Percentiles rank a stretch among this genome's conserved stretches.
Evolutionary conservation across 495 filamentous ascomycete genomes (phyloP).

Genomic region (Lepraria neglecta): DNA sequence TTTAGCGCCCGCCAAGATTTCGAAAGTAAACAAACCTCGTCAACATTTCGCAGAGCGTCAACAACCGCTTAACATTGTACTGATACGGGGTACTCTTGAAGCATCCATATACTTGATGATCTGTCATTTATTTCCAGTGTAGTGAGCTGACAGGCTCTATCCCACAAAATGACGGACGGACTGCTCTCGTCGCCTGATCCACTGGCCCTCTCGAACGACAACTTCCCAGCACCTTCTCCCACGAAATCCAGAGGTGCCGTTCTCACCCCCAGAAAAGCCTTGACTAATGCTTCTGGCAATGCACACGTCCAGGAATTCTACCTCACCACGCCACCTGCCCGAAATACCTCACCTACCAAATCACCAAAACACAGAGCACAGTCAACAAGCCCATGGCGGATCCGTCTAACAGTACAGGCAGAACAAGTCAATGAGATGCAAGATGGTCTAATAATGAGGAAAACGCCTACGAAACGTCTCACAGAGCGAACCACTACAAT

Average conservation of each 20-base stretch:
- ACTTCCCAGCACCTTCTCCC: conserved; percentile 11
- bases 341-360: conserved; percentile 15
- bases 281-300: conserved; percentile 21
- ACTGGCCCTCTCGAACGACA: conserved; percentile 18
- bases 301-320: conserved; percentile 24
- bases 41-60: background rate
- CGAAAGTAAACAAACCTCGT: conserved; percentile 4
- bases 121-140: too few relatives aligned
- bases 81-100: background rate
- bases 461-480: conserved; percentile 31
- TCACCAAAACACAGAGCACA: conserved; percentile 31
- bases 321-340: conserved; percentile 21
- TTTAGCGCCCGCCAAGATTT: conserved; percentile 8
- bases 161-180: background rate
- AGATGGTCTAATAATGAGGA: conserved; percentile 31
- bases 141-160: too few relatives aligned
- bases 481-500: conserved; percentile 43
- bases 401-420: conserved; percentile 53
- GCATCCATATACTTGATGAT: too few relatives aligned
- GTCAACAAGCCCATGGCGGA: conserved; percentile 48
- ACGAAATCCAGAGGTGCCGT: conserved; percentile 10
- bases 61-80: background rate
- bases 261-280: conserved; percentile 22
- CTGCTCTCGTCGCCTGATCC: conserved; percentile 21
- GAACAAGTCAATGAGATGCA: conserved; percentile 44